A percentile compares a stretch with the other conserved stretches of the same genome.
Evolutionary conservation across 495 filamentous ascomycete genomes (phyloP).

Genomic region (Extremus antarcticus): DNA sequence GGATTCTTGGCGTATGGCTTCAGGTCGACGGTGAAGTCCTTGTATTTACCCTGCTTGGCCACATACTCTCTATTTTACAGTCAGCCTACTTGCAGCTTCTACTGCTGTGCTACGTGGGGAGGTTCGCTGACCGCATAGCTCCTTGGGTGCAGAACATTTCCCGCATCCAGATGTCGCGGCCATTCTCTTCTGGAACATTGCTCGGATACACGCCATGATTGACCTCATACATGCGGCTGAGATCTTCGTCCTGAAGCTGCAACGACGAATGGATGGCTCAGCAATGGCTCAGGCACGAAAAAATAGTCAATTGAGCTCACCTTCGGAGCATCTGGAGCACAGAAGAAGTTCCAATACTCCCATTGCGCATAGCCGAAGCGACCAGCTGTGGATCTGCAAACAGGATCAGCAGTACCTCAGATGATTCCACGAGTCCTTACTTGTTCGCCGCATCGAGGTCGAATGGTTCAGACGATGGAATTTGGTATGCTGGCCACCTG

Average conservation of each 20-base stretch:
- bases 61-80: slow-evolving; percentile 4
- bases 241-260: slow-evolving; percentile 5
- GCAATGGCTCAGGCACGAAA: too few species aligned
- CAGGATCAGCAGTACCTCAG: too few species aligned
- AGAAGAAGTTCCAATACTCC: slow-evolving; percentile 19
- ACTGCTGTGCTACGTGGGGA: too few species aligned
- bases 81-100: too few species aligned
- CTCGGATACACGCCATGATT: slow-evolving; percentile 1
- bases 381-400: neutral
- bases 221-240: slow-evolving; percentile 5
- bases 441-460: slow-evolving; percentile 5
- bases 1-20: slow-evolving; percentile 9
- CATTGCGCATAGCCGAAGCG: slow-evolving; percentile 11
- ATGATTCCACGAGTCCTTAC: too few species aligned
- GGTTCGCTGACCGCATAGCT: neutral
- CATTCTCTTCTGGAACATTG: neutral
- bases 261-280: too few species aligned
- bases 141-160: slow-evolving; percentile 8
- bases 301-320: too few species aligned
- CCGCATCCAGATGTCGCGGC: slow-evolving; percentile 6
- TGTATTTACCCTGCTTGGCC: slow-evolving; percentile 5
- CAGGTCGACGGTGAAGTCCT: slow-evolving; percentile 7
- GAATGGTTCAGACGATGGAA: slow-evolving; percentile 3
- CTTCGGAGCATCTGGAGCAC: slow-evolving; percentile 1
- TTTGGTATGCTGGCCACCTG: slow-evolving; percentile 7